Conservation (phyloP, 2,329 filamentous ascomycete species). For the Fonsecaea erecta region DNA sequence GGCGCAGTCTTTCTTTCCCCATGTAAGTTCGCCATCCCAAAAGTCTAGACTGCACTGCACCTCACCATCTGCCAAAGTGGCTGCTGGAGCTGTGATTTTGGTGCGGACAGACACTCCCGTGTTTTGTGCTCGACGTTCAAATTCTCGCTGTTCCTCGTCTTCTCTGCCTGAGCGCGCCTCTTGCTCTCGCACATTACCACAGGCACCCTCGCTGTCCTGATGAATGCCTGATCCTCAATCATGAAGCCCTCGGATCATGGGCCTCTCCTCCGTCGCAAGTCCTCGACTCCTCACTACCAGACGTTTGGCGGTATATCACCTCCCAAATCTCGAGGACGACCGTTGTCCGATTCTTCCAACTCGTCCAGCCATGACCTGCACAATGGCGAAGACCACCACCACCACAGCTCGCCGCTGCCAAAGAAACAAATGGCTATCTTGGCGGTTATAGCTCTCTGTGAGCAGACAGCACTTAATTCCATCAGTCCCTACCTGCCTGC, state of each 20-base stretch:
- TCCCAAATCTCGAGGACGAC: constrained; percentile 51
- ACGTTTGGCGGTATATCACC: constrained; percentile 55
- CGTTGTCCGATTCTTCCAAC: constrained; percentile 49
- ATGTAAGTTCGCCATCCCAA: neutral
- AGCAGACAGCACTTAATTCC: constrained; percentile 96
- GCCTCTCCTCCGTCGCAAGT: constrained; percentile 46
- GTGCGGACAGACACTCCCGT: neutral
- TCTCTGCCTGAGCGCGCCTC: neutral
- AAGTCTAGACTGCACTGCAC: neutral
- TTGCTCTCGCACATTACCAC: neutral
- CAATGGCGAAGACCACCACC: constrained; percentile 38
- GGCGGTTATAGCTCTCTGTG: constrained; percentile 84
- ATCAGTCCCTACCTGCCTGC: constrained; percentile 93
- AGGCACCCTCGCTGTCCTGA: constrained; percentile 1
- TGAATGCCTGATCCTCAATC: constrained; percentile 17
- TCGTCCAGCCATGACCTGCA: constrained; percentile 44
- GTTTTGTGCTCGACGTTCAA: neutral
- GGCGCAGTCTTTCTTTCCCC: neutral
- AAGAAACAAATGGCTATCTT: constrained; percentile 80
- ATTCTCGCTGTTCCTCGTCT: neutral
- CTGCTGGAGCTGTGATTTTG: neutral
- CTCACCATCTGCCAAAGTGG: neutral
- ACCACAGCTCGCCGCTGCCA: constrained; percentile 70
- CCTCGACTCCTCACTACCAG: constrained; percentile 53
- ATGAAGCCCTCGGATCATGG: constrained; percentile 38